These are phyloP conservation scores for Globisporangium nagaii DNA, from an alignment of 352 stramenopile genomes.

Conservation along the genomic window DNA sequence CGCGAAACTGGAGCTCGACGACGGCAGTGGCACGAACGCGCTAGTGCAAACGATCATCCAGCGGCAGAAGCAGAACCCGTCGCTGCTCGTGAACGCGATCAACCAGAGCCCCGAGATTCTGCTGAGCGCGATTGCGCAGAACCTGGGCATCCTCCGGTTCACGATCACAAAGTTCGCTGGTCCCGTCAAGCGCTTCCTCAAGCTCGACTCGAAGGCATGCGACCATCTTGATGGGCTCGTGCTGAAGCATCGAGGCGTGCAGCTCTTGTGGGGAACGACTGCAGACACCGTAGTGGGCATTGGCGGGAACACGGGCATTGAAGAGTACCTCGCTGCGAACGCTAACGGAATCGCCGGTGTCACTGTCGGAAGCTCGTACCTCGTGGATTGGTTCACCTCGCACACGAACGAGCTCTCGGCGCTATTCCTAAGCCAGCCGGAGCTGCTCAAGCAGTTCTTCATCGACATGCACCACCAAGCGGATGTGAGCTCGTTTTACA, in stretches of 20 bases:
- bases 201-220: constrained; percentile 46
- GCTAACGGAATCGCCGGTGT: background rate
- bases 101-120: constrained; percentile 65
- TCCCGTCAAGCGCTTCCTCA: constrained; percentile 60
- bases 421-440: constrained; percentile 45
- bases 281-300: background rate
- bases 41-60: constrained; percentile 52
- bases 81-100: constrained; percentile 50
- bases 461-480: constrained; percentile 48
- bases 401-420: constrained; percentile 46
- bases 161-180: constrained; percentile 63
- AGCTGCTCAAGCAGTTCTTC: constrained; percentile 60
- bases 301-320: constrained; percentile 1
- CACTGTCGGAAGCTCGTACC: constrained; percentile 10
- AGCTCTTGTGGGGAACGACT: constrained; percentile 51
- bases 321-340: constrained; percentile 4
- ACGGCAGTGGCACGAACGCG: constrained; percentile 14
- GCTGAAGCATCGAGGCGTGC: constrained; percentile 46
- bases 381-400: constrained; percentile 58
- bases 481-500: constrained; percentile 46
- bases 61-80: constrained; percentile 43
- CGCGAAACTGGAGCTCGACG: constrained; percentile 17
- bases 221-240: constrained; percentile 48
- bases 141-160: constrained; percentile 68
- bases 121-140: constrained; percentile 47